phyloP scores from a whole-genome alignment of 139 green algal genomes.

The Parachlorella kessleri region DNA sequence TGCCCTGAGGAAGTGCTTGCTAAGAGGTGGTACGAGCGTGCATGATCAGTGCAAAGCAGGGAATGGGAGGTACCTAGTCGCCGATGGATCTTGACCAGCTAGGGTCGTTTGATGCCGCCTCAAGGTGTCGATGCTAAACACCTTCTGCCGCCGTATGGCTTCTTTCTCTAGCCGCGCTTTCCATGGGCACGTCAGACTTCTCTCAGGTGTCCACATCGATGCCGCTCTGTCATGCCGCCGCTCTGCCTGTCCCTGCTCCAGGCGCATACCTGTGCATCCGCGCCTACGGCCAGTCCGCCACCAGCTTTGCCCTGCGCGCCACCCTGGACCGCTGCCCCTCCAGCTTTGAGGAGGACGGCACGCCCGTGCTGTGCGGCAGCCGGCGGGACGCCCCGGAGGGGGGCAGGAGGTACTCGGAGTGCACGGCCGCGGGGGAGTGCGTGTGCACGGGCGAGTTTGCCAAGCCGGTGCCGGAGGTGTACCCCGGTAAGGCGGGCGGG shows the following conservation, averaged over 20 bases:
- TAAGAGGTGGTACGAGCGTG: too few species aligned
- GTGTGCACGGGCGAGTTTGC: slow-evolving; percentile 35
- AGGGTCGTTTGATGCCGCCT: too few species aligned
- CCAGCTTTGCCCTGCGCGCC: slow-evolving; percentile 36
- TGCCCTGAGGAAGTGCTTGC: too few species aligned
- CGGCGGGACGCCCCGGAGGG: slow-evolving; percentile 5
- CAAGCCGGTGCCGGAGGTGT: slow-evolving; percentile 43
- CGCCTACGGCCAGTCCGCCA: slow-evolving; percentile 29
- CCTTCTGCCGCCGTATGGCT: background rate
- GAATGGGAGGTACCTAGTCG: too few species aligned
- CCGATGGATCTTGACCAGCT: too few species aligned
- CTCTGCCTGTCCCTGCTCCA: background rate
- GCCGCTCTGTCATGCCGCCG: too few species aligned
- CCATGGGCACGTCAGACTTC: too few species aligned
- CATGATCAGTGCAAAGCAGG: too few species aligned
- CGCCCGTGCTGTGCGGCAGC: slow-evolving; percentile 36
- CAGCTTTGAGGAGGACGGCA: slow-evolving; percentile 26
- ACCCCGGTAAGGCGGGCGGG: slow-evolving; percentile 11
- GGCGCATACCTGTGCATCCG: slow-evolving; percentile 55
- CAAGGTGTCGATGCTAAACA: background rate
- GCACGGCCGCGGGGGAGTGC: slow-evolving; percentile 39
- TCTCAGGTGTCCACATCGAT: too few species aligned
- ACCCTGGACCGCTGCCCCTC: slow-evolving; percentile 28
- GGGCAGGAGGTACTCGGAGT: slow-evolving; percentile 40
- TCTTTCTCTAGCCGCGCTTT: too few species aligned